Evolutionary conservation across 495 filamentous ascomycete species (phyloP), one percentile per base, ranked within the genome.

Genomic region (Evernia prunastri): DNA sequence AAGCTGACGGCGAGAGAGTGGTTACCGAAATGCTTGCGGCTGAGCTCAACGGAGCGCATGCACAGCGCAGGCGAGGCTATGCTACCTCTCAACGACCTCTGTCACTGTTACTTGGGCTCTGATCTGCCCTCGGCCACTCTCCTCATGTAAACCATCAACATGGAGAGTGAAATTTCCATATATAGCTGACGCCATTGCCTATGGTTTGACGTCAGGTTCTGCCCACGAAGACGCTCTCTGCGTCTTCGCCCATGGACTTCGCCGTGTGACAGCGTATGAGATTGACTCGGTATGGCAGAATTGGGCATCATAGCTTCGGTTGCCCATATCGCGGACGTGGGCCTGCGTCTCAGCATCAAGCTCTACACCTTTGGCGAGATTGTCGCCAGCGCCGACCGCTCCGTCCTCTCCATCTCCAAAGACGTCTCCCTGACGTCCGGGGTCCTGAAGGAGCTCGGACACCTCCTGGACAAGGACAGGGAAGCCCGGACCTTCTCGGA

Each of bases 261-360:
- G 27, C 23, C 17, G 20, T 10, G 53, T 56, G 35, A 33, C 25
- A 20, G 27, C 25, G 23, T 1, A 8, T 31, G 49, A 29, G 13
- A 53, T 7, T 31, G 13, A 53, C 15, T 13, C 15, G 18, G 3
- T 40, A 68, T 71, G 59, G 65, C 68, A 13, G 70, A 66, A 31
- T 0, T 74, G 27, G 74, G 72, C n/a, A 58, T 76, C 17, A 69
- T 71, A 11, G 74, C 74, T 20, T 76, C 71, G 18, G 71, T 77
- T 20, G 60, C 75, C 18, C 74, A 78, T 58, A 64, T 78, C 25
- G 74, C 76, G 35, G 74, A 77, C 33, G 47, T 76, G 3, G 75
- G 75, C 23, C 66, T 71, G 20, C 71, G 69, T 40, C 61, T 78
- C 37, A 74, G 72, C 23, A 54, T 78, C 42, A 69, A 73, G 25